Evolutionary conservation across 139 green algal species (phyloP), one percentile per base, ranked within the genome.

Genomic region (Monoraphidium neglectum): DNA sequence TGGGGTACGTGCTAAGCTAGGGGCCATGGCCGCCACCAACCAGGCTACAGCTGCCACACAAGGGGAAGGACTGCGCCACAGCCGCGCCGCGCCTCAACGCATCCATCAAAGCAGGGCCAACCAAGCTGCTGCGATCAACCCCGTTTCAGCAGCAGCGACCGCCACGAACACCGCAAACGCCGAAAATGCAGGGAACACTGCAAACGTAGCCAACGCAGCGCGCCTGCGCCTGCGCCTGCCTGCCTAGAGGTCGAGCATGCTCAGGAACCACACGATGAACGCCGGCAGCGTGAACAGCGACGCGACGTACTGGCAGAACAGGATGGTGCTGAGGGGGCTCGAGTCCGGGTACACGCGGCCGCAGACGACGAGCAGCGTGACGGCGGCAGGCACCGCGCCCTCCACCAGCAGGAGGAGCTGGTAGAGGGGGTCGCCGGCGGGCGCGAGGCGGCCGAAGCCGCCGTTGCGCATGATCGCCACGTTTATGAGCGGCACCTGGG

Each of bases 261-360:
- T 61, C 57, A 77, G 59, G 61, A 69, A 77, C 70, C 70, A 77
- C 12, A 77, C 57, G 37, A 77, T n/a, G 57, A 77, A 77, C 3
- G 70, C 70, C 33, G 70, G 70, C 56, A 77, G 43, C 10, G 70
- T 77, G 6, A 77, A 1, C 57, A 77, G 21, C 35, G 56, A 69
- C 28, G 70, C 70, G 4, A 77, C 70, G 57, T 77, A 77, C 70
- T 77, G 70, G 56, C 70, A 77, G 57, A 77, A 77, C 70, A 77
- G n/a, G 26, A 77, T 77, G 2, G 23, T 51, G 37, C 54, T 68
- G 15, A 77, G 38, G 10, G 70, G 70, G 3, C 70, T 26, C 3
- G 68, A 69, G 57, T 77, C 70, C 30, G 70, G 70, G 37, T 69
- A 77, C 18, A 77, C 40, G 10, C 70, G 56, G 16, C 70, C 57